Conservation (phyloP, 2,329 filamentous ascomycete species). For the Epicoccum sorghinum region DNA sequence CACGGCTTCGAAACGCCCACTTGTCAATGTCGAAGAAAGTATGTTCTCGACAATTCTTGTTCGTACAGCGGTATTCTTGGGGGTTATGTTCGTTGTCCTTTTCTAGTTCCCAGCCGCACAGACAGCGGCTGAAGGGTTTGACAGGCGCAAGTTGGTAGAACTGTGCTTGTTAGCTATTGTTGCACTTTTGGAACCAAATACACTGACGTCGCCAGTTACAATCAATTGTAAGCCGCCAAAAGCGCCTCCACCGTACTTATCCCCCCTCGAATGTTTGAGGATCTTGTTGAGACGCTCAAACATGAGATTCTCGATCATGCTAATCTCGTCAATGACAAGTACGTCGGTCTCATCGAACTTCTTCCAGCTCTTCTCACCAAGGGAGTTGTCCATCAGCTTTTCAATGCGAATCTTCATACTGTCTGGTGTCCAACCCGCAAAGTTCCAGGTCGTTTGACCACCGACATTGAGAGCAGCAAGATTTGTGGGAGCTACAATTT, state of each 20-base stretch:
- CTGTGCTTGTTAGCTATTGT: constrained; percentile 4
- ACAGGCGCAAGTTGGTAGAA: constrained; percentile 60
- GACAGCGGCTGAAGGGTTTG: constrained; percentile 61
- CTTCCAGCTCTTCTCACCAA: constrained; percentile 38
- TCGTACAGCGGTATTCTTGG: constrained; percentile 25
- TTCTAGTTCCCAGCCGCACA: constrained; percentile 53
- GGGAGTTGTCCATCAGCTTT: constrained; percentile 39
- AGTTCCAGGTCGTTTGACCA: constrained; percentile 63
- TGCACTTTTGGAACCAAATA: background rate
- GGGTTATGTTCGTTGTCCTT: constrained; percentile 15
- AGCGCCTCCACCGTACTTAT: constrained; percentile 21
- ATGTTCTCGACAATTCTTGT: constrained; percentile 38
- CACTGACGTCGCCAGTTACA: constrained; percentile 59
- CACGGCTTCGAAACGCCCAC: constrained; percentile 65
- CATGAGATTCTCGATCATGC: constrained; percentile 65
- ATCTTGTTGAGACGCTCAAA: constrained; percentile 58
- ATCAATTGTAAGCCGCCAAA: constrained; percentile 62
- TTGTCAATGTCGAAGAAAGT: constrained; percentile 58
- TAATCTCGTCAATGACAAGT: constrained; percentile 70
- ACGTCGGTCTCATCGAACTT: constrained; percentile 56
- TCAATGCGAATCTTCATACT: constrained; percentile 52
- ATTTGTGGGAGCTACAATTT: constrained; percentile 65
- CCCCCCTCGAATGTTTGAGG: constrained; percentile 49
- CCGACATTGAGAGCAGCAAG: constrained; percentile 63
- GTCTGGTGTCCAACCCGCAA: constrained; percentile 61